Base-by-base conservation (phyloP, 805 yeast species). In the Starmera quercuum region DNA sequence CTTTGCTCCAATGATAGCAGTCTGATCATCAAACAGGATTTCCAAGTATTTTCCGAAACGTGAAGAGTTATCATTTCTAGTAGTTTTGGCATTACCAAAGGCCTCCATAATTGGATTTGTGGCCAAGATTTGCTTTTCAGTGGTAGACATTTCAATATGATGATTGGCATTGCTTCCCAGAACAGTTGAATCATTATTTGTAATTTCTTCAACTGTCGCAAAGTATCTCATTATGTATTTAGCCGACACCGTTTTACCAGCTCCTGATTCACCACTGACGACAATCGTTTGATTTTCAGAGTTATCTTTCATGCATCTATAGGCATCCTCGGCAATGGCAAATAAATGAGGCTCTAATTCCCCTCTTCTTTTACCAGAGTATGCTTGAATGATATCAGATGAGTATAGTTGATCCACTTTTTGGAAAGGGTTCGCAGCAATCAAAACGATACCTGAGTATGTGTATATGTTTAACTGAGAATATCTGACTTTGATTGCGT, bases 51-150 rank as follows among this genome's bases (percentile, higher is more conserved):
- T 90, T 53, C 98, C 98, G 54, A 92, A 94, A 59, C 98, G 81
- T 18, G 97, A 90, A 20, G 97, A 92, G 61, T 90, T 90, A 63
- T 90, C 97, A 57, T 90, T 90, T 67, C 98, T 79, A 14, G 95
- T 82, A 2, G 98, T 90, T 56, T 90, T 90, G 7, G 98, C 97
- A 59, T 94, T 92, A 67, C 98, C 98, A 60, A 92, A 92, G 0
- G 97, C 92, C 63, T 92, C 98, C 81, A 92, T 83, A 48, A 92
- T 82, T 3, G 97, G 97, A 55, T 90, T 90, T 0, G 97, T 92
- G 11, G 98, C 97, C 51, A 90, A 71, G 37, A 90, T 90, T 62
- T 85, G 95, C 53, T 83, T 83, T 61, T 90, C 98, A 19, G 90
- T 90, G 41, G 81, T 83, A 20, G 94, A 82, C 81, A 90, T 81